Evolutionary conservation across 202 grass and related monocot species (phyloP), one percentile per base, ranked within the genome.

Genomic region (Saccharum hybrid): DNA sequence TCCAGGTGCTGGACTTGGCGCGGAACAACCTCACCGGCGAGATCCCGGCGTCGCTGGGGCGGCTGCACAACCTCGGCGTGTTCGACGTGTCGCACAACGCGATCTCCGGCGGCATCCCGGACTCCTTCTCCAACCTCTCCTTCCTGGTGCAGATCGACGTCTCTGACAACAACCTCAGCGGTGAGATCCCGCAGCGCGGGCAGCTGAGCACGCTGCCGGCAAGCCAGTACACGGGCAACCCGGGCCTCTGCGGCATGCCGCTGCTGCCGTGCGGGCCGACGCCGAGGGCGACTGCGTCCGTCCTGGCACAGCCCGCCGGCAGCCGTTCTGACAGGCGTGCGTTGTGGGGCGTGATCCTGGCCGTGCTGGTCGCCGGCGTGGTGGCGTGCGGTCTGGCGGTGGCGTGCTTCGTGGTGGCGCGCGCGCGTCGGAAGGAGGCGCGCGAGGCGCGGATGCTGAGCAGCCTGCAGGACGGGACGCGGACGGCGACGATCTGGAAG

Each of bases 101-200:
- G 57, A 54, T 97, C 18, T 75, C 84, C 34, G 94, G 94, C 2
- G 66, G 71, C 76, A 97, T 97, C 76, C 94, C 94, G 5, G 90
- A 87, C 7, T 97, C 94, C 7, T 97, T 97, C 81, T 90, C 94
- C 33, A 97, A 97, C 72, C 94, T 97, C 68, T 97, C 94, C 5
- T 97, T 97, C 88, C 82, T 97, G 30, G 94, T 97, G 7, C 94
- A 97, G 80, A 92, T 97, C 41, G 94, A 94, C 85, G 73, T 97
- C 45, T 97, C 91, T 0, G 90, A 92, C 38, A 94, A 97, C 83
- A 71, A 97, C 59, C 76, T 94, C 73, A 83, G 85, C 3, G 94
- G 94, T 0, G 91, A 84, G 68, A 97, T 97, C 64, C 94, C 94
- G 16, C 90, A 90, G 71, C 79, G 78, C 18, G 94, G 94, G 28